A percentile compares a stretch with the other conserved stretches of the same genome.
Conservation (phyloP, 208 protist species). For the Tritrichomonas musculus region DNA sequence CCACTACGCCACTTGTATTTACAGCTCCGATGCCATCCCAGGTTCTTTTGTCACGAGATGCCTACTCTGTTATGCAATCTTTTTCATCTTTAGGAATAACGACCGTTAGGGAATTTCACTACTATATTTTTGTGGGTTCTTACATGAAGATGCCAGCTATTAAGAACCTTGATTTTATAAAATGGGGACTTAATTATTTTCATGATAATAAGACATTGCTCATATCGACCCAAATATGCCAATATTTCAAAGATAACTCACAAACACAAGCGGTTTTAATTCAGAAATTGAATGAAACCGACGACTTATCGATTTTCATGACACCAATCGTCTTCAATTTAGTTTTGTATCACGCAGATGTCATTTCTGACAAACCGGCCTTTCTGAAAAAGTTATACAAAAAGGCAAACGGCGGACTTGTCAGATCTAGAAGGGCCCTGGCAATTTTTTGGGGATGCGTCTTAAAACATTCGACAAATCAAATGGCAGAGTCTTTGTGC, state of each 20-base stretch:
- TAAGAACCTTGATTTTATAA: slow-evolving; percentile 15
- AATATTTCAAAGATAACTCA: background rate
- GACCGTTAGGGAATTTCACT: background rate
- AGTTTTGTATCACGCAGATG: background rate
- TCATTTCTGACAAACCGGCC: background rate
- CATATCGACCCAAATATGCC: background rate
- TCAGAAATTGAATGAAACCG: background rate
- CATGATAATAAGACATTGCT: background rate
- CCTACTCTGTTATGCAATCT: background rate
- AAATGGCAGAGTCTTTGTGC: background rate
- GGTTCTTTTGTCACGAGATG: background rate
- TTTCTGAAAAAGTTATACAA: background rate
- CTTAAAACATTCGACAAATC: background rate
- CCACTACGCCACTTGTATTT: background rate
- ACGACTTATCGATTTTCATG: background rate
- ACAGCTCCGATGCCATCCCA: too few species aligned
- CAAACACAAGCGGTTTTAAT: background rate
- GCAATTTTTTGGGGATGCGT: background rate
- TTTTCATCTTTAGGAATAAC: background rate
- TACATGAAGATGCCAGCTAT: background rate
- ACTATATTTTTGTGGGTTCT: background rate
- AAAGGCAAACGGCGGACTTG: background rate
- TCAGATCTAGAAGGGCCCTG: background rate
- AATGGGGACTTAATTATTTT: background rate
- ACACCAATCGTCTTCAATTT: background rate